Evolutionary conservation across 768 basidiomycete species (phyloP).

Genomic region (Asterophora lycoperdoides): DNA sequence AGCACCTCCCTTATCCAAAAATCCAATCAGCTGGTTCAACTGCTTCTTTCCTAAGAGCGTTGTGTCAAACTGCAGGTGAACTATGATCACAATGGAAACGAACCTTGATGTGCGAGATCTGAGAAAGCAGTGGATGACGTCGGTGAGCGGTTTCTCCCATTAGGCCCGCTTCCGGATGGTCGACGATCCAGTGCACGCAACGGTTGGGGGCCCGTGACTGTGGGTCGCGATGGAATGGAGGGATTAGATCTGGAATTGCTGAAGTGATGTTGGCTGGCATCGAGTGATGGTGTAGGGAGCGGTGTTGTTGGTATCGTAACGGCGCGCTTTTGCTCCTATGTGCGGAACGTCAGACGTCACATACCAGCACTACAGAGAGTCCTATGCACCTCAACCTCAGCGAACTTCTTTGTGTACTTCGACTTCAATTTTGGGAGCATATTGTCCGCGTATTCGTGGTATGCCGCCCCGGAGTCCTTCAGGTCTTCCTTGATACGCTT

Average conservation of each 20-base stretch:
- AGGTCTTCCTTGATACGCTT: conserved; percentile 90
- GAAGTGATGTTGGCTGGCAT: conserved; percentile 29
- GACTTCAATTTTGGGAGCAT: conserved; percentile 79
- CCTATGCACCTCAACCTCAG: conserved; percentile 72
- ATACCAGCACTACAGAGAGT: not conserved
- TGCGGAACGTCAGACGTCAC: not conserved
- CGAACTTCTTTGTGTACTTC: conserved; percentile 77
- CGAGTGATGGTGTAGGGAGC: conserved; percentile 28
- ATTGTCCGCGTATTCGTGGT: conserved; percentile 78
- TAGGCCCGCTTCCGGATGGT: conserved; percentile 55
- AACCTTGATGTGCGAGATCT: conserved; percentile 85
- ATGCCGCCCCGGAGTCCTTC: conserved; percentile 70
- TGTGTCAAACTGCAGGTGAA: conserved; percentile 7
- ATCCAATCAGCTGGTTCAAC: conserved; percentile 79
- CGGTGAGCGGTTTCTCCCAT: conserved; percentile 68
- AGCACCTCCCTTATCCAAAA: conserved; percentile 72
- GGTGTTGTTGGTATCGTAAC: conserved; percentile 31
- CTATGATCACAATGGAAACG: not conserved
- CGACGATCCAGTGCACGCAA: conserved; percentile 71
- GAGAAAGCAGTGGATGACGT: conserved; percentile 79
- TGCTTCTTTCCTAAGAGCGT: conserved; percentile 70
- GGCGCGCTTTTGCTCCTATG: conserved; percentile 62
- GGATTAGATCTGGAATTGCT: conserved; percentile 43
- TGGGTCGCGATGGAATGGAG: conserved; percentile 43
- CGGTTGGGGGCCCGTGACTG: conserved; percentile 69